Base-by-base conservation (phyloP, 2,329 filamentous ascomycete genomes). In the Cytospora piceae region DNA sequence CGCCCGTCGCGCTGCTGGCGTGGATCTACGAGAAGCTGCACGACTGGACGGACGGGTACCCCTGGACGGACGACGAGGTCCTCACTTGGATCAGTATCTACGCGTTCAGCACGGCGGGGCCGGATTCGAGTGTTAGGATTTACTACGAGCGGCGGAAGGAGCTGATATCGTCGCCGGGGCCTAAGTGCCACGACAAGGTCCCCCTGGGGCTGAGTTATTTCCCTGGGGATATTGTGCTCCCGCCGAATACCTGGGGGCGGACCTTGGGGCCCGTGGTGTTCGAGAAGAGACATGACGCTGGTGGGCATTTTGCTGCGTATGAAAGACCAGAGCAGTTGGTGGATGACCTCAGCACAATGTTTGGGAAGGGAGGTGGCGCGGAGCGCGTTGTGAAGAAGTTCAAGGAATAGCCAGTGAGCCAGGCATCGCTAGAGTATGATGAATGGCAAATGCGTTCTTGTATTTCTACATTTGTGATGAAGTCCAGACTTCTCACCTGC, bases 1-100 rank as follows among this genome's bases (percentile, higher is more conserved):
- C 84, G 8, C 92, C 91, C 0, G 84, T 91, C 0, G 90, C 84
- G 0, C 77, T 93, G 3, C 79, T 94, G 1, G 86, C 90, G 0
- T 95, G 92, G 92, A 87, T 94, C 39, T 91, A 91, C 70, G 92
- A 94, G 77, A 94, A 94, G 74, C 77, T 94, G 46, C 86, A 89
- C 70, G 88, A 91, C 70, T 94, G 91, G 91, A 88, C 87, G 0
- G 90, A 94, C 71, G 71, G 71, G 0, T 93, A 93, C 72, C 78
- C 84, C 0, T 94, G 90, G 90, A 89, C 86, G 0, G 88, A 92
- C 67, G 90, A 93, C 63, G 90, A 94, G 77, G 83, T 94, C 11
- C 77, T 92, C 31, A 91, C 87, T 0, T 94, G 90, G 91, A 77
- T 93, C 0, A 86, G 82, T 58, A 83, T 94, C 49, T 94, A 94